Base-by-base conservation (phyloP, 768 basidiomycete species). In the Mycena vulgaris region DNA sequence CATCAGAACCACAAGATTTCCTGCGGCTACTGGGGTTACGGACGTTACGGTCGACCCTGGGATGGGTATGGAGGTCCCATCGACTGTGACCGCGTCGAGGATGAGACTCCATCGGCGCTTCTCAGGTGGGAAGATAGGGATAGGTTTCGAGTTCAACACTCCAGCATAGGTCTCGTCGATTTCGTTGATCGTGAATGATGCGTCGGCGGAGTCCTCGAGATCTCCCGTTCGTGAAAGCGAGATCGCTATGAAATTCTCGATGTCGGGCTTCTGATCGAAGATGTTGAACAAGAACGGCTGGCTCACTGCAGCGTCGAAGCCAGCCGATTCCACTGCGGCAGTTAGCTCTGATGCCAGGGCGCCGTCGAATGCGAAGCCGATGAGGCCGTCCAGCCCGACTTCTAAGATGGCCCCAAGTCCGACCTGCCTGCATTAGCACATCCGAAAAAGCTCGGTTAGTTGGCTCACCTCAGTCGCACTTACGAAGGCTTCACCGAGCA, bases 271-370 rank as follows among this genome's bases (percentile, higher is more conserved):
- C 48, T 55, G 28, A 8, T 61, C 35, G 52, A 68, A 68, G 13
- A 68, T 25, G 59, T 61, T 60, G 48, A 55, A 61, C 13, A 68
- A 31, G 59, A 68, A 68, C 27, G 66, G 58, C 21, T 68, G 17
- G 1, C 49, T 59, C 0, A n/a, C 17, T 14, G 7, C 23, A 5
- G 37, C 23, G n/a, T 45, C 28, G 14, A 17, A 33, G 21, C 19
- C 23, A 10, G 7, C 17, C 2, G n/a, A 5, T 16, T 51, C 5
- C 28, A 62, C 37, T 9, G 47, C 14, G 17, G 5, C 23, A 2
- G 35, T 49, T 11, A 66, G 35, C 0, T n/a, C 0, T 0, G 56
- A 58, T 5, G 45, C 23, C 1, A 6, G 5, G 1, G 17, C n/a
- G 1, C 64, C 64, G 16, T 58, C 65, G 37, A 66, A 49, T 6